A percentile compares a stretch with the other conserved stretches of the same genome.
phyloP scores from a whole-genome alignment of 345 rosid genomes.

The Alliaria petiolata region DNA sequence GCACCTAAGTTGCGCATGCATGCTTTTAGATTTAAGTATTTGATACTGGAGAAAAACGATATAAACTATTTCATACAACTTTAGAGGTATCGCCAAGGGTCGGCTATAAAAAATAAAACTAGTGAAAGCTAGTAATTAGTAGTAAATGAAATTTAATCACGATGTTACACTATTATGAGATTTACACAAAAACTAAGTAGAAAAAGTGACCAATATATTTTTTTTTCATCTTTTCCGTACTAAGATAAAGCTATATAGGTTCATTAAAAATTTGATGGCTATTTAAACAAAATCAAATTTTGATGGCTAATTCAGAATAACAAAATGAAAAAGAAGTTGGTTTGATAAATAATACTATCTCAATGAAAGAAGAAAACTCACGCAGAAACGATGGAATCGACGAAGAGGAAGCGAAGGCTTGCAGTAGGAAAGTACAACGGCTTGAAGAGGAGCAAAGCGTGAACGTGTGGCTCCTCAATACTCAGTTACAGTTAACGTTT shows the following conservation, averaged over 20 bases:
- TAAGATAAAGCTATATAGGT: neutral
- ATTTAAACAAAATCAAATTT: neutral
- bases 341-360: too few species aligned
- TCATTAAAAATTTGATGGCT: neutral
- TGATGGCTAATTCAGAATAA: neutral
- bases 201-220: neutral
- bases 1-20: slow-evolving; percentile 29
- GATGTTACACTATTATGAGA: neutral
- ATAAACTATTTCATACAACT: neutral
- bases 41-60: neutral
- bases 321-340: too few species aligned
- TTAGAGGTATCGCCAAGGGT: slow-evolving; percentile 1
- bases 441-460: slow-evolving; percentile 29
- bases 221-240: neutral
- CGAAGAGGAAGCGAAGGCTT: slow-evolving; percentile 50
- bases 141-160: neutral
- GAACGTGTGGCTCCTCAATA: slow-evolving; percentile 7
- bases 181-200: neutral
- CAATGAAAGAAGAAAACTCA: too few species aligned
- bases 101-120: neutral
- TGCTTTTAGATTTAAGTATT: slow-evolving; percentile 13
- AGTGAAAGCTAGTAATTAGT: neutral
- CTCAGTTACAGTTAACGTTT: neutral
- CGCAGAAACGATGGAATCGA: slow-evolving; percentile 24
- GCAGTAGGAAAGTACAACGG: slow-evolving; percentile 45